Base-by-base conservation (phyloP, 73 alveolate genomes). In the Blepharisma japonicum region DNA sequence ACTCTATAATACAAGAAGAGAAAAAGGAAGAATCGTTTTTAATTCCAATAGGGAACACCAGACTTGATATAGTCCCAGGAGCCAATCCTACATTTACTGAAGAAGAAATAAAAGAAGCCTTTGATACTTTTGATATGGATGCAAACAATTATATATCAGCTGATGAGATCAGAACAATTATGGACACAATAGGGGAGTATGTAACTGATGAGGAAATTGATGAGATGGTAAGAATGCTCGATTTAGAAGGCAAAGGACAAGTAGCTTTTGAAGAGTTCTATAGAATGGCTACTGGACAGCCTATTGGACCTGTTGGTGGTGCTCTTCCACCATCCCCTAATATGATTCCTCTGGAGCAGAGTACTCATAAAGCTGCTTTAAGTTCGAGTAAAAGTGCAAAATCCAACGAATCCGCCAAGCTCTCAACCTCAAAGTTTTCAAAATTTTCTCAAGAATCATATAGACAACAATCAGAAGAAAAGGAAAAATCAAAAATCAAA, bases 121-220 rank as follows among this genome's bases (percentile, higher is more conserved):
- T 91, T 68, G 68, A 77, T 47, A 78, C 93, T 6, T 91, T 91
- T 74, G 97, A 91, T 68, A 46, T 89, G 83, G 90, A 89, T 81
- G 90, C 86, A 5, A 91, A 92, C 76, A 95, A 97, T 20, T 86
- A 71, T 45, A 85, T 94, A 32, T 89, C 92, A 25, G 94, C 85
- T 6, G 81, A 83, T 23, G 98, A 94, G 78, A 87, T 94, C 55
- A 83, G 89, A 78, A 82, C 83, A 66, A 92, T 91, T n/a, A 71
- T 94, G 80, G 91, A 88, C 55, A 79, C 89, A 18, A 79, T 94
- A 56, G 97, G 96, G 46, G 98, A 94, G 77, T 86, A 91, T 76
- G 95, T 84, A 4, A 89, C 95, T 68, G 98, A 94, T 46, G 98
- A 94, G 81, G 98, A 94, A 79, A 79, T 91, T 6, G 96, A 91